Conservation (phyloP, 805 yeast species). For the Cephaloascus fragrans region DNA sequence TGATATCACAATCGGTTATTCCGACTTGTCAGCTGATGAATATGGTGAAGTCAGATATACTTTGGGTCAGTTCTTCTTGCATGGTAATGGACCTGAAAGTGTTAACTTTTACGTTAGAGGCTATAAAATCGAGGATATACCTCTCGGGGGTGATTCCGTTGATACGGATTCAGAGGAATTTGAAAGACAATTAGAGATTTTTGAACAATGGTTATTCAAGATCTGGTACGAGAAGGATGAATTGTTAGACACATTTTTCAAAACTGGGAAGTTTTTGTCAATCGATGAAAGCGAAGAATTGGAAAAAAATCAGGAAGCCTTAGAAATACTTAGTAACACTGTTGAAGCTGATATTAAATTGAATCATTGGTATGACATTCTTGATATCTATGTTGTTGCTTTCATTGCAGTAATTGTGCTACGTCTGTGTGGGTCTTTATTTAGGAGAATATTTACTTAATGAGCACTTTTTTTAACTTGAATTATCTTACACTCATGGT, state of each 20-base stretch:
- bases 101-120: conserved; percentile 60
- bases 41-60: conserved; percentile 76
- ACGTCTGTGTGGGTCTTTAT: background rate
- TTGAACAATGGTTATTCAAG: conserved; percentile 66
- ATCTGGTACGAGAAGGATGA: conserved; percentile 76
- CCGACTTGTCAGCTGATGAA: conserved; percentile 51
- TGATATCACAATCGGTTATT: conserved; percentile 78
- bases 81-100: conserved; percentile 61
- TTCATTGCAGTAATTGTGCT: background rate
- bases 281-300: conserved; percentile 7
- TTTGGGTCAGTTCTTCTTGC: conserved; percentile 49
- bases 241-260: conserved; percentile 52
- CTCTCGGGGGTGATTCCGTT: conserved; percentile 33
- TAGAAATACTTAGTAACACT: too few relatives aligned
- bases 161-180: conserved; percentile 35
- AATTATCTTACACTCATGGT: too few relatives aligned
- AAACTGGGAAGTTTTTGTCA: conserved; percentile 39
- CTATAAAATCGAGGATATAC: conserved; percentile 51
- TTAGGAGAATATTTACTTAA: too few relatives aligned
- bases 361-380: conserved; percentile 5
- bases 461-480: too few relatives aligned
- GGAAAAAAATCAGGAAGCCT: background rate
- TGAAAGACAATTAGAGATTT: conserved; percentile 33
- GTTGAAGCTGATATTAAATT: background rate
- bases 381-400: conserved; percentile 1